Base-by-base conservation (phyloP, 2,329 filamentous ascomycete species). In the Sporothrix luriei region DNA sequence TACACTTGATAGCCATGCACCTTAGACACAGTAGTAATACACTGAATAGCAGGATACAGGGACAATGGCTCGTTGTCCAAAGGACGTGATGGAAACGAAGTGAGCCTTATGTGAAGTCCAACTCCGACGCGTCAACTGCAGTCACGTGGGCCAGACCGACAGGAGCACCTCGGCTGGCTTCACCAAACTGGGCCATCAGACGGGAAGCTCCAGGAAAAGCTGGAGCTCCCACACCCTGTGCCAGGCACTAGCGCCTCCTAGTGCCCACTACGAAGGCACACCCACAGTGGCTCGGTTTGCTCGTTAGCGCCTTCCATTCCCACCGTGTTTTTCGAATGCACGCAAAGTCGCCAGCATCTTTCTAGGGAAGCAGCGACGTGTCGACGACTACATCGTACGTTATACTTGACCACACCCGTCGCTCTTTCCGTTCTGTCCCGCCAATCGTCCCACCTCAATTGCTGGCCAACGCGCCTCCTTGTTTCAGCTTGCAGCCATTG, bases 141-240 rank as follows among this genome's bases (percentile, higher is more conserved):
- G 16, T 64, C 61, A 64, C 61, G 61, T 64, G 61, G 5, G 21
- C 9, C n/a, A n/a, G n/a, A n/a, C n/a, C n/a, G 11, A 62, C 54
- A 49, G 2, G n/a, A 16, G 21, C 43, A 29, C 61, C 61, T 64
- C 61, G 61, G 61, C 61, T 64, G 43, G 24, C 16, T 6, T 29
- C 49, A 21, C 61, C 61, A 24, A 64, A 64, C 61, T 14, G 61
- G 61, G 61, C 43, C 43, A 49, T 3, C 24, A 5, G 13, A 43
- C 61, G 61, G 61, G 61, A 49, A 49, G 61, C 61, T 16, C n/a
- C 9, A 21, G 16, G n/a, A 43, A 46, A 13, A 46, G 57, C 38
- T 61, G 19, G n/a, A 43, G 57, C 57, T 46, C 26, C 57, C 57
- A 38, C 57, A 21, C 57, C 40, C 10, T 11, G 14, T 38, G 52